These are phyloP conservation scores for Podaxis sp. DNA, from an alignment of 768 basidiomycete genomes.

Conservation along the genomic window DNA sequence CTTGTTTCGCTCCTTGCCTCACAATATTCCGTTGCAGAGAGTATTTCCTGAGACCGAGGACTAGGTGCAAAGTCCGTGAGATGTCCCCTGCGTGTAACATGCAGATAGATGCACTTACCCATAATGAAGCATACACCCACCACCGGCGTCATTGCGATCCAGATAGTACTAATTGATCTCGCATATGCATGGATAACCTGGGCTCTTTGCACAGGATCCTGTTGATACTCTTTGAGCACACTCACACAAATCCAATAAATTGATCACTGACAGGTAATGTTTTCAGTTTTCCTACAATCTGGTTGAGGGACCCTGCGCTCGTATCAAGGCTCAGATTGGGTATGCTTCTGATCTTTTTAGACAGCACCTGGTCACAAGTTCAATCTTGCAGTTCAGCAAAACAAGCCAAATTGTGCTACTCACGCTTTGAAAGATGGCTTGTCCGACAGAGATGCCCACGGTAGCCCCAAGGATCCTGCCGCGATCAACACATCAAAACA, in stretches of 20 bases:
- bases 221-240: not conserved
- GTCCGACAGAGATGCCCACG: conserved; percentile 68
- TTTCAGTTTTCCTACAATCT: conserved; percentile 41
- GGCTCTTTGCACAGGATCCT: conserved; percentile 47
- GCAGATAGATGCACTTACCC: conserved; percentile 26
- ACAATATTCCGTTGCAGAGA: conserved; percentile 49
- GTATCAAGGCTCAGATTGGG: conserved; percentile 32
- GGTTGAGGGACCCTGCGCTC: conserved; percentile 35
- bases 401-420: conserved; percentile 16
- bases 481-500: not conserved
- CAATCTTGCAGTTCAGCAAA: not conserved
- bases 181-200: conserved; percentile 60
- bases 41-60: conserved; percentile 56
- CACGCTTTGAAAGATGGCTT: conserved; percentile 65
- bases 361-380: conserved; percentile 24
- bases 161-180: conserved; percentile 56
- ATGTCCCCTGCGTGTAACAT: not conserved
- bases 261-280: conserved; percentile 35
- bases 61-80: conserved; percentile 22
- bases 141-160: conserved; percentile 61
- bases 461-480: conserved; percentile 69
- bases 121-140: conserved; percentile 48
- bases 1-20: conserved; percentile 28
- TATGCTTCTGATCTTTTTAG: conserved; percentile 32
- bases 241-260: not conserved